phyloP scores from a whole-genome alignment of 2,329 filamentous ascomycete species.

The Stenocarpella maydis region DNA sequence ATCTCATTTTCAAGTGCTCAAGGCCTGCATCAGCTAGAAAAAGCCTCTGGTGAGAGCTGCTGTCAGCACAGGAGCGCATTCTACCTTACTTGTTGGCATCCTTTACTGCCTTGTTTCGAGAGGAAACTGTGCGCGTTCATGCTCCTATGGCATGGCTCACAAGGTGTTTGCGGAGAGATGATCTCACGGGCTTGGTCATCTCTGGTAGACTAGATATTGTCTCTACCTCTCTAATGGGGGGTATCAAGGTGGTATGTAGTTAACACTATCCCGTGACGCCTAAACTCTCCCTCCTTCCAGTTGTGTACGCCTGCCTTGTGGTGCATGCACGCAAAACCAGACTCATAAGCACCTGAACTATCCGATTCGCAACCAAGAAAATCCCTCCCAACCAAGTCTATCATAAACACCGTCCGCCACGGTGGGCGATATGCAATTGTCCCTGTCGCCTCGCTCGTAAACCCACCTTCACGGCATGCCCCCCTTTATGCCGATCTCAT shows the following conservation, averaged over 20 bases:
- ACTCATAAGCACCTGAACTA: background rate
- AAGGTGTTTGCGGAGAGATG: background rate
- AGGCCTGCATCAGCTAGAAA: too few species aligned
- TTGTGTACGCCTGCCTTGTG: constrained; percentile 8
- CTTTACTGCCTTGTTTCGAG: background rate
- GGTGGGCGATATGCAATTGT: background rate
- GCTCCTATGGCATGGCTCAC: too few species aligned
- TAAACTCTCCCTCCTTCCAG: background rate
- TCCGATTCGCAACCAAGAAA: constrained; percentile 13
- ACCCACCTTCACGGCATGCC: background rate
- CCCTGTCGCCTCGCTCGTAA: background rate
- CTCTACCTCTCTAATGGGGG: constrained; percentile 22
- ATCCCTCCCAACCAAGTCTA: constrained; percentile 1
- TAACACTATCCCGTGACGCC: constrained; percentile 18
- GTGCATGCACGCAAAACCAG: background rate
- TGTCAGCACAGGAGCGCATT: background rate
- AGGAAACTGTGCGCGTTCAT: background rate
- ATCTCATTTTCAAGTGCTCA: too few species aligned
- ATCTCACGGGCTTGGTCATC: background rate
- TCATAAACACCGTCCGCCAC: constrained; percentile 8
- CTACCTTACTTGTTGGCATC: too few species aligned
- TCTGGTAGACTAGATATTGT: constrained; percentile 4
- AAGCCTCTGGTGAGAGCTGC: background rate
- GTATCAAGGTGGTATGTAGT: constrained; percentile 29
- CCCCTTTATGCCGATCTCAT: constrained; percentile 38